phyloP scores from a whole-genome alignment of 306 rosid species.

The Dryas drummondii region DNA sequence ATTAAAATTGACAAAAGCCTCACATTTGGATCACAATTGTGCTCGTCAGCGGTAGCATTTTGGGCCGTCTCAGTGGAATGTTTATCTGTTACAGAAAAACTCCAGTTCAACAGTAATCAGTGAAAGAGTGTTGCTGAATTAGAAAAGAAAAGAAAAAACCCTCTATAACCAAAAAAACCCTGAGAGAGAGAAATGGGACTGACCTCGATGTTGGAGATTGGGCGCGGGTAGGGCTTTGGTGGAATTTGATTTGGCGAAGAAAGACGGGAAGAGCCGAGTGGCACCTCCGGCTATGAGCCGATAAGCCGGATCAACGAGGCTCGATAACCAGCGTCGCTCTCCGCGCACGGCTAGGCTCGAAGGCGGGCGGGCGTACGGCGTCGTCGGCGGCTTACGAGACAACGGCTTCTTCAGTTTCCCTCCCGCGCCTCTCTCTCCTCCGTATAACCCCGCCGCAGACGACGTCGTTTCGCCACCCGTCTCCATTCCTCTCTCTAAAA shows the following conservation, averaged over 20 bases:
- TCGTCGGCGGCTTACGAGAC: slow-evolving; percentile 37
- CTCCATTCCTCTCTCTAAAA: slow-evolving; percentile 12
- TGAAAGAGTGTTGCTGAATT: neutral
- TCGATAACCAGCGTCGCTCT: slow-evolving; percentile 56
- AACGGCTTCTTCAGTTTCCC: slow-evolving; percentile 43
- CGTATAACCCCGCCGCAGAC: slow-evolving; percentile 10
- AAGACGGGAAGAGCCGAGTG: slow-evolving; percentile 52
- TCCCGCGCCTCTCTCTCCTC: slow-evolving; percentile 38
- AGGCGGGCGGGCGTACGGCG: slow-evolving; percentile 50
- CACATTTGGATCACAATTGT: slow-evolving; percentile 17
- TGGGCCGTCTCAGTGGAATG: slow-evolving; percentile 12
- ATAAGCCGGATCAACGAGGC: slow-evolving; percentile 76
- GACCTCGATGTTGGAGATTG: slow-evolving; percentile 38
- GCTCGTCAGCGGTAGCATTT: slow-evolving; percentile 23
- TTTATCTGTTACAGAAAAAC: slow-evolving; percentile 29
- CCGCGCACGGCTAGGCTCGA: slow-evolving; percentile 29
- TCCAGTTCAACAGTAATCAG: neutral
- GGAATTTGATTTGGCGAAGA: slow-evolving; percentile 38
- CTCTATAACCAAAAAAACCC: neutral
- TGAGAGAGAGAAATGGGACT: neutral
- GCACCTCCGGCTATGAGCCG: slow-evolving; percentile 68
- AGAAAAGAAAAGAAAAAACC: slow-evolving; percentile 18
- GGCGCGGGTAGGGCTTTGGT: slow-evolving; percentile 27
- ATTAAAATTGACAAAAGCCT: neutral
- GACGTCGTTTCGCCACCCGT: slow-evolving; percentile 16